Conservation (phyloP, 345 rosid species). For the Triadica sebifera region DNA sequence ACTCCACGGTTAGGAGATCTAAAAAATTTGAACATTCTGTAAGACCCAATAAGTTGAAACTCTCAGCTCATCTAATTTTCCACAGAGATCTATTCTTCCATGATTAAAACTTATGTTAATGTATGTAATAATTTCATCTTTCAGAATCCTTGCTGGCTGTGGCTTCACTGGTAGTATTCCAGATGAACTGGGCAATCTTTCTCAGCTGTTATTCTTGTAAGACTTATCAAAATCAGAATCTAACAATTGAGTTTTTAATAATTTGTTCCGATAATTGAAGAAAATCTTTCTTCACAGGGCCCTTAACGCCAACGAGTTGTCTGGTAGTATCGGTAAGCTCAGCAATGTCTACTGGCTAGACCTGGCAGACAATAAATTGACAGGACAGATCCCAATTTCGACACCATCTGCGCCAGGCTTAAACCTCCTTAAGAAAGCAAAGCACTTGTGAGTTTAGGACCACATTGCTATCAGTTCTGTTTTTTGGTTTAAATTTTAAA, state of each 20-base stretch:
- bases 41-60: conserved; percentile 18
- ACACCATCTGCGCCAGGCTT: conserved; percentile 56
- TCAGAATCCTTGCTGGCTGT: conserved; percentile 86
- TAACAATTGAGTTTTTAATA: neutral
- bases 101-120: neutral
- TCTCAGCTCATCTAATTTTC: neutral
- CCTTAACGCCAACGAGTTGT: conserved; percentile 85
- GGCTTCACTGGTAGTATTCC: conserved; percentile 85
- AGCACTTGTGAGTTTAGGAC: conserved; percentile 70
- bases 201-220: conserved; percentile 81
- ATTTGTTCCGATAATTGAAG: conserved; percentile 3
- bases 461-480: too few relatives aligned
- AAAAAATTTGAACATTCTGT: conserved; percentile 75
- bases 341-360: conserved; percentile 82
- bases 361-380: conserved; percentile 78
- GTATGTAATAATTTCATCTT: conserved; percentile 6
- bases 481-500: too few relatives aligned
- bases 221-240: conserved; percentile 18
- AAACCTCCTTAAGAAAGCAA: conserved; percentile 67
- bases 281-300: conserved; percentile 50
- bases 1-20: conserved; percentile 76
- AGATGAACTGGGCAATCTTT: conserved; percentile 72
- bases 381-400: conserved; percentile 76
- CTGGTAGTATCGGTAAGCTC: conserved; percentile 72
- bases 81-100: neutral